phyloP scores from a whole-genome alignment of 805 yeast species.

The Metschnikowia lachancei region DNA sequence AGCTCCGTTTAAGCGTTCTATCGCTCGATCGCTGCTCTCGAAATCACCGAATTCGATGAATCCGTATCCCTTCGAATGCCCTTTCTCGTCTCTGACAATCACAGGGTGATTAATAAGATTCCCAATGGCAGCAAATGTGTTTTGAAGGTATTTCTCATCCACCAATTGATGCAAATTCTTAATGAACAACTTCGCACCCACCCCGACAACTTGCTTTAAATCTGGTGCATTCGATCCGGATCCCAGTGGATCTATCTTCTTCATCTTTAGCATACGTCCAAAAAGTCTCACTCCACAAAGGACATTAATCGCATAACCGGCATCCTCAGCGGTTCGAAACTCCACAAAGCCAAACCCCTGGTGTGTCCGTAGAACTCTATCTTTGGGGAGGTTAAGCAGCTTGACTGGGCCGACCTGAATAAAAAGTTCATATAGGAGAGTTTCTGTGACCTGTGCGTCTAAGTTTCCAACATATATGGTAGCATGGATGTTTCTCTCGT shows the following conservation, averaged over 20 bases:
- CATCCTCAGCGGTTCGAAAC: slow-evolving; percentile 56
- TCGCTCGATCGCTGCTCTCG: slow-evolving; percentile 67
- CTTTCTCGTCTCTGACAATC: slow-evolving; percentile 48
- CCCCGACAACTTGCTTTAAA: slow-evolving; percentile 18
- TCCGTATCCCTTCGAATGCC: slow-evolving; percentile 60
- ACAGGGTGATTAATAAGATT: slow-evolving; percentile 48
- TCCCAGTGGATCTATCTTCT: slow-evolving; percentile 40
- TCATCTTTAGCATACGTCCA: slow-evolving; percentile 59
- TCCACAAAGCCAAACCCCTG: slow-evolving; percentile 91
- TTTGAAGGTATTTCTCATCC: slow-evolving; percentile 54
- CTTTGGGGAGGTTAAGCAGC: slow-evolving; percentile 73
- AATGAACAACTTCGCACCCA: slow-evolving; percentile 52
- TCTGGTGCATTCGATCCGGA: slow-evolving; percentile 14
- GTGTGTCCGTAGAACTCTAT: slow-evolving; percentile 62
- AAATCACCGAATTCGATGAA: slow-evolving; percentile 64
- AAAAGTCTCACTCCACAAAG: slow-evolving; percentile 60
- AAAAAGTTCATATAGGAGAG: slow-evolving; percentile 74
- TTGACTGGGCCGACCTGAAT: slow-evolving; percentile 80
- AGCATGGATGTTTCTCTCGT: slow-evolving; percentile 56
- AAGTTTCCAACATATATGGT: slow-evolving; percentile 81
- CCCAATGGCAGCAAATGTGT: slow-evolving; percentile 72
- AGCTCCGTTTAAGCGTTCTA: slow-evolving; percentile 64
- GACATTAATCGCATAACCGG: slow-evolving; percentile 63
- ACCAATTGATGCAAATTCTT: slow-evolving; percentile 67
- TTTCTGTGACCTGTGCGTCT: slow-evolving; percentile 71